phyloP scores from a whole-genome alignment of 2,329 filamentous ascomycete genomes.

The Nothopassalora personata region DNA sequence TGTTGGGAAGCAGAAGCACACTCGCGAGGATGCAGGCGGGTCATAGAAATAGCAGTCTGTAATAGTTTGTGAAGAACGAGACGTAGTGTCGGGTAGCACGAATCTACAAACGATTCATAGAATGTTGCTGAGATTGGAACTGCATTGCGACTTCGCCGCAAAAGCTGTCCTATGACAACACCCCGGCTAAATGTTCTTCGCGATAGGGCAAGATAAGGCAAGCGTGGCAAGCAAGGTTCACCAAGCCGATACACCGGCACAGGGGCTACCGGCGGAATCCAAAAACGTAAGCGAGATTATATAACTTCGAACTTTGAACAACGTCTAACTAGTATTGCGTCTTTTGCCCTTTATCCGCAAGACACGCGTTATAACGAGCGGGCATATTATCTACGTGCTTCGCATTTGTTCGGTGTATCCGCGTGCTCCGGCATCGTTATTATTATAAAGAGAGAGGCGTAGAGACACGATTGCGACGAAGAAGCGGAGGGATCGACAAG shows the following conservation, averaged over 20 bases:
- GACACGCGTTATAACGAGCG: no score
- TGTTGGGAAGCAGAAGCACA: background rate
- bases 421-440: no score
- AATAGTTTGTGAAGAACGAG: background rate
- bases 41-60: background rate
- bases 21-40: background rate
- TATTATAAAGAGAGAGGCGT: no score
- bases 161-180: background rate
- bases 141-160: background rate
- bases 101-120: background rate
- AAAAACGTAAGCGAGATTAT: no score
- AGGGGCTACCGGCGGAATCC: background rate
- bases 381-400: no score
- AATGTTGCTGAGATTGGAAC: no score
- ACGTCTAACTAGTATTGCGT: no score
- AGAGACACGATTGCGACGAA: no score
- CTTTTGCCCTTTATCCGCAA: no score
- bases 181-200: background rate
- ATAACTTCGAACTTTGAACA: no score
- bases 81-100: background rate
- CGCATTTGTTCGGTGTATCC: no score
- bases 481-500: no score
- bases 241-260: background rate
- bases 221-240: background rate
- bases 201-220: background rate